Base-by-base conservation (phyloP, 1,284 basidiomycete genomes). In the Trichosporon sp. region DNA sequence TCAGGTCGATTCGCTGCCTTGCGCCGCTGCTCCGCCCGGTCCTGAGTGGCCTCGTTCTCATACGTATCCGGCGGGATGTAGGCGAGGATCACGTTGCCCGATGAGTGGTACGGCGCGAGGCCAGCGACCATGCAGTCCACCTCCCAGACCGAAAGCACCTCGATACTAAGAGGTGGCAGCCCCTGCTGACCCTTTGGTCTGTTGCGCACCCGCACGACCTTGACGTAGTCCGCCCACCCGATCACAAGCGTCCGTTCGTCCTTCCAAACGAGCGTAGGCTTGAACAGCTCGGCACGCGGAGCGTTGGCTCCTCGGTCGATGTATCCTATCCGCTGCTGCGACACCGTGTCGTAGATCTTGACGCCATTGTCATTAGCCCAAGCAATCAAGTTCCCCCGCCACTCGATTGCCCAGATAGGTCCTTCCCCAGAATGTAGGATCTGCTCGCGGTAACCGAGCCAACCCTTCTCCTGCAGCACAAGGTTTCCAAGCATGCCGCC, bases 301-400 rank as follows among this genome's bases (percentile, higher is more conserved):
- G 93, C 91, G 72, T 91, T 89, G 0, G 88, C 80, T 2, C 92
- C 91, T 54, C 95, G 87, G 80, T 95, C 91, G 72, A 99, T 94
- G 82, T 90, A 94, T 0, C 92, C 92, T 71, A 99, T 92, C 5
- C 92, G 89, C 51, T 90, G 89, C 75, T 91, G 89, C 0, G 92
- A 91, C 2, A 86, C 85, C 0, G 90, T 91, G 80, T 99, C 96
- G 80, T 96, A 96, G 66, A 99, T 91, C 79, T 96, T 94, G 69
- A 99, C 92, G 21, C 97, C 97, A 56, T 90, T 80, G 82, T 99
- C 97, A 77, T 95, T 97, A 1, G 96, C 94, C 97, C 97, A 99
- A 0, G 94, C 95, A 72, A 98, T 94, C 35, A 98, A 86, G 69
- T 89, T 88, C 1, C 90, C 91, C 76, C 89, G 87, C 97, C 97